These are phyloP conservation scores for Esteya vermicola DNA, from an alignment of 2,329 filamentous ascomycete genomes.

Conservation along the genomic window DNA sequence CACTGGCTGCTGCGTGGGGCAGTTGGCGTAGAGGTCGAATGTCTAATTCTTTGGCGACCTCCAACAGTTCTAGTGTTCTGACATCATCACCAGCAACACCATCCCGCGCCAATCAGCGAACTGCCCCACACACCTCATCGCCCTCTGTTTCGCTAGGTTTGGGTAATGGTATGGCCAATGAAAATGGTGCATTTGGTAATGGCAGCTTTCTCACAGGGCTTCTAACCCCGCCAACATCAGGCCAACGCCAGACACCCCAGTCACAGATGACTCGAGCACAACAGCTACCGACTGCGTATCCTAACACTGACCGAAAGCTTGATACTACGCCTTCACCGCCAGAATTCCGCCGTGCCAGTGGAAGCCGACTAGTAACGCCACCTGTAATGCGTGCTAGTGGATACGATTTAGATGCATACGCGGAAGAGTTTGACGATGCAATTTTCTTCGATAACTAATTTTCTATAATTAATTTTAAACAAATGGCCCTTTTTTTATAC, in stretches of 20 bases:
- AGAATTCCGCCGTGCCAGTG: slow-evolving; percentile 20
- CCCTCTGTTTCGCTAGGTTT: no score
- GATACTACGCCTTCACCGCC: slow-evolving; percentile 24
- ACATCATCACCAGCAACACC: slow-evolving; percentile 18
- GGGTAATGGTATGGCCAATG: slow-evolving; percentile 23
- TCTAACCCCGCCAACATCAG: slow-evolving; percentile 76
- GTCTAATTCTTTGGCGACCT: slow-evolving; percentile 27
- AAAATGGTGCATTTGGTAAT: slow-evolving; percentile 17
- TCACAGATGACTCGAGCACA: slow-evolving; percentile 14
- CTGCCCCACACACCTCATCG: no score
- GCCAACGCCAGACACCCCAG: slow-evolving; percentile 47
- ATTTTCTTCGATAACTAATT: slow-evolving; percentile 38
- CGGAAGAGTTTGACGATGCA: slow-evolving; percentile 44
- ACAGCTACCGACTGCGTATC: slow-evolving; percentile 44
- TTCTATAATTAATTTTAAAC: background rate
- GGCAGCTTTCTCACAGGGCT: slow-evolving; percentile 60
- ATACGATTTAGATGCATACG: slow-evolving; percentile 48
- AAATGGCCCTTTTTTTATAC: background rate
- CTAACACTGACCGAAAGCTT: slow-evolving; percentile 37
- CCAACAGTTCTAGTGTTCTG: slow-evolving; percentile 29
- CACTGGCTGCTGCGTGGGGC: slow-evolving; percentile 80
- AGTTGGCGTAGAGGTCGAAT: slow-evolving; percentile 71
- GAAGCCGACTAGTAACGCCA: slow-evolving; percentile 35
- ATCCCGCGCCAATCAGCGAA: background rate
- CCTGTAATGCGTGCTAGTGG: slow-evolving; percentile 44